phyloP scores from a whole-genome alignment of 495 filamentous ascomycete genomes.

The Lichenothelia convexa region DNA sequence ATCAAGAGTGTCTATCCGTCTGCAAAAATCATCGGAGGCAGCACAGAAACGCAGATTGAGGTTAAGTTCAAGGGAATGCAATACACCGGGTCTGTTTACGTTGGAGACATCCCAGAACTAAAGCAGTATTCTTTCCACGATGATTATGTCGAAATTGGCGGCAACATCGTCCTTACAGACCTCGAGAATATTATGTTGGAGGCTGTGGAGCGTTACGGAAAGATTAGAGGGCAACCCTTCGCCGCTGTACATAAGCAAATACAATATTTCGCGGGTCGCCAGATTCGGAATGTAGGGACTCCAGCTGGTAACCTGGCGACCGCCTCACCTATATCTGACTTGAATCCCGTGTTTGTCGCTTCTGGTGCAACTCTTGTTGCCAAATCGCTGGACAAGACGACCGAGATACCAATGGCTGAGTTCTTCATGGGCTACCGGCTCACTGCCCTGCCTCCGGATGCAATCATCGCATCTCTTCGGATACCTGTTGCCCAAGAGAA shows the following conservation, averaged over 20 bases:
- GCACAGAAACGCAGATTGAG: slow-evolving; percentile 94
- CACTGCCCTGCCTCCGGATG: slow-evolving; percentile 65
- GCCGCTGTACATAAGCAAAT: slow-evolving; percentile 59
- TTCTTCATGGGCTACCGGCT: slow-evolving; percentile 87
- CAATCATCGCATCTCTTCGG: slow-evolving; percentile 70
- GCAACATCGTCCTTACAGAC: slow-evolving; percentile 80
- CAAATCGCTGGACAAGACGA: slow-evolving; percentile 49
- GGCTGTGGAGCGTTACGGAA: slow-evolving; percentile 66
- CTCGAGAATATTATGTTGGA: slow-evolving; percentile 54
- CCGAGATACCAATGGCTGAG: slow-evolving; percentile 70
- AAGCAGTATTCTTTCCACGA: slow-evolving; percentile 61
- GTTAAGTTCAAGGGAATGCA: slow-evolving; percentile 94
- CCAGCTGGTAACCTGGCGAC: slow-evolving; percentile 91
- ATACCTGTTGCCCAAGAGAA: slow-evolving; percentile 55
- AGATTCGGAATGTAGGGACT: slow-evolving; percentile 93
- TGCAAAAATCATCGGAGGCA: slow-evolving; percentile 88
- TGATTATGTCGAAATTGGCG: slow-evolving; percentile 70
- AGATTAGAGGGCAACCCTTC: slow-evolving; percentile 51
- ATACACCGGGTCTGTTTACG: slow-evolving; percentile 75
- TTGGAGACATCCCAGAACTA: slow-evolving; percentile 84
- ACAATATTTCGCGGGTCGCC: slow-evolving; percentile 83
- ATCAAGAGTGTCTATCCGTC: slow-evolving; percentile 74
- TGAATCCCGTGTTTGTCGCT: slow-evolving; percentile 89
- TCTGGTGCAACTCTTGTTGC: slow-evolving; percentile 65
- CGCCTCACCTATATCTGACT: slow-evolving; percentile 86